Percentiles rank a stretch among this genome's conserved stretches.
phyloP scores from a whole-genome alignment of 2,329 filamentous ascomycete genomes.

The Ophiostoma pallidulum region DNA sequence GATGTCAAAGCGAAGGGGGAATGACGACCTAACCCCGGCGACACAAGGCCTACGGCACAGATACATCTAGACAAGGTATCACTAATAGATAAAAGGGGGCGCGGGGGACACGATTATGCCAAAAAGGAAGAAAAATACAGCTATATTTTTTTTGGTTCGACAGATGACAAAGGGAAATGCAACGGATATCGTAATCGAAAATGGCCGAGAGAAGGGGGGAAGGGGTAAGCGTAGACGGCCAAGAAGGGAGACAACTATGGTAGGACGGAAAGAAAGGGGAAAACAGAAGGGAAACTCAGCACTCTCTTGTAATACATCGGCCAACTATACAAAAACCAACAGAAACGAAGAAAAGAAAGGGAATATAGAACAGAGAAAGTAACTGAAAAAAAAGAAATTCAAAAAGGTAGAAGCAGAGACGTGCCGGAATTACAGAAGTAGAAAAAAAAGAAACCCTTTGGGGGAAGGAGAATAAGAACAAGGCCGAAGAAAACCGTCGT shows the following conservation, averaged over 20 bases:
- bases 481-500: not conserved
- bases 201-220: not conserved
- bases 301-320: not conserved
- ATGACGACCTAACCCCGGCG: no score
- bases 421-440: conserved; percentile 1
- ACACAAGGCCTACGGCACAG: no score
- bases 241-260: not conserved
- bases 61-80: no score
- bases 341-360: conserved; percentile 4
- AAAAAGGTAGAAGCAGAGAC: not conserved
- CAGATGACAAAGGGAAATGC: no score
- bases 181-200: conserved; percentile 11
- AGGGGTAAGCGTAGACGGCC: no score
- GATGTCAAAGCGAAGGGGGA: no score
- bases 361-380: conserved; percentile 10
- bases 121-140: no score
- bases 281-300: not conserved
- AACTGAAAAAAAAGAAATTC: not conserved
- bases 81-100: no score
- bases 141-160: no score
- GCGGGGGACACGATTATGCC: no score
- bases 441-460: not conserved
- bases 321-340: conserved; percentile 3
- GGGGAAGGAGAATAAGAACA: not conserved
- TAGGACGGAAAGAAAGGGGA: not conserved